Conservation (phyloP, 345 rosid genomes). For the Mallotus nudiflorus region DNA sequence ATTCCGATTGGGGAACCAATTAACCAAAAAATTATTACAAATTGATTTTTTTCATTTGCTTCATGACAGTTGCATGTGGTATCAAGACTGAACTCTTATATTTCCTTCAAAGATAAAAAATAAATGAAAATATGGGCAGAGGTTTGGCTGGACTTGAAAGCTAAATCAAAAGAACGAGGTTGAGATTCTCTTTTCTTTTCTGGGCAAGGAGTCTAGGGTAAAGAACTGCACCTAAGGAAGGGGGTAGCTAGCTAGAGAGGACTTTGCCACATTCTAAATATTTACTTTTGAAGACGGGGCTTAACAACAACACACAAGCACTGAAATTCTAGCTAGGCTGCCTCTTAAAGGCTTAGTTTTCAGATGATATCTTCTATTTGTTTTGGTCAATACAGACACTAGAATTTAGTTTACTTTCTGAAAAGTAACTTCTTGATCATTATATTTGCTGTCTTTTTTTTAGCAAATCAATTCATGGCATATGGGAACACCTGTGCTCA, state of each 20-base stretch:
- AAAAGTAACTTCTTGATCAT: constrained; percentile 8
- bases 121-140: constrained; percentile 4
- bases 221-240: constrained; percentile 17
- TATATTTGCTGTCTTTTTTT: not conserved
- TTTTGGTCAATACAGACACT: constrained; percentile 8
- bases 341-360: constrained; percentile 4
- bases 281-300: not conserved
- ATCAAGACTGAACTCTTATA: no score
- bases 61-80: no score
- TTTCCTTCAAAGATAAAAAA: not conserved
- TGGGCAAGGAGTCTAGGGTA: constrained; percentile 13
- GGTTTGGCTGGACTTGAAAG: constrained; percentile 9
- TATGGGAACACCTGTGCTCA: not conserved
- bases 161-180: constrained; percentile 12
- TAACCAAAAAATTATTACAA: no score
- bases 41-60: no score
- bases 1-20: no score
- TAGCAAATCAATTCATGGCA: constrained; percentile 5
- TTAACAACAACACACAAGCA: constrained; percentile 13
- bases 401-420: constrained; percentile 1
- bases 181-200: constrained; percentile 24
- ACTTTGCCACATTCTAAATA: not conserved
- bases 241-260: not conserved
- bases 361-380: constrained; percentile 9
- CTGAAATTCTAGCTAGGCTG: constrained; percentile 31